Base-by-base conservation (phyloP, 768 basidiomycete species). In the Suillus lakei region DNA sequence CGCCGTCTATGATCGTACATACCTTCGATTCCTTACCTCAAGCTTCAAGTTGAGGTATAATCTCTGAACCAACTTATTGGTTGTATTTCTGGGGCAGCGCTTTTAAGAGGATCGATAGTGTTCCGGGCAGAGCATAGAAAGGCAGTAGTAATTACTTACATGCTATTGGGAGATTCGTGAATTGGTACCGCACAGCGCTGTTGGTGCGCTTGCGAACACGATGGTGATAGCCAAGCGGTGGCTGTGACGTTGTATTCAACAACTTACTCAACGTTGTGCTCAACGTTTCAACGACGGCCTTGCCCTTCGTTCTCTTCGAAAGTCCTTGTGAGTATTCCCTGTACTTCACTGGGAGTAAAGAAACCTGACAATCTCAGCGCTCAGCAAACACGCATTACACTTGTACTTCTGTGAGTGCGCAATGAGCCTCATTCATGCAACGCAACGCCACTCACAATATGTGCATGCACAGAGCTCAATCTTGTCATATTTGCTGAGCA, bases 361-460 rank as follows among this genome's bases (percentile, higher is more conserved):
- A 54, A 15, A 30, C 32, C 32, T 54, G 32, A 54, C 53, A 6
- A 32, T 13, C 30, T 51, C 50, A 51, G 28, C 28, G 53, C 30
- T 54, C 53, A 53, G 51, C 21, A 54, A 5, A 32, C 5, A 30
- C 53, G 6, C 53, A 21, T 54, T 9, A 12, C 21, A 34, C 12
- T 13, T 54, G 53, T 34, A 54, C 51, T 34, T 54, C 32, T 54
- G 53, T 54, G 53, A 54, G 53, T 53, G 28, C 16, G 26, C 53
- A 32, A 16, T 32, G 30, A 21, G 30, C 21, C 21, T 32, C 53
- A 5, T 54, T 54, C 21, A 34, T 32, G 21, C 32, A 54, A 13
- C 21, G 32, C 32, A 54, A 21, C 21, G 18, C 9, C 16, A 54
- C 53, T 54, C 53, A 54, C n/a, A 2, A 34, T 13, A 32, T 32